These are phyloP conservation scores for Hemileccinum rubropunctum DNA, from an alignment of 768 basidiomycete species.

Conservation along the genomic window DNA sequence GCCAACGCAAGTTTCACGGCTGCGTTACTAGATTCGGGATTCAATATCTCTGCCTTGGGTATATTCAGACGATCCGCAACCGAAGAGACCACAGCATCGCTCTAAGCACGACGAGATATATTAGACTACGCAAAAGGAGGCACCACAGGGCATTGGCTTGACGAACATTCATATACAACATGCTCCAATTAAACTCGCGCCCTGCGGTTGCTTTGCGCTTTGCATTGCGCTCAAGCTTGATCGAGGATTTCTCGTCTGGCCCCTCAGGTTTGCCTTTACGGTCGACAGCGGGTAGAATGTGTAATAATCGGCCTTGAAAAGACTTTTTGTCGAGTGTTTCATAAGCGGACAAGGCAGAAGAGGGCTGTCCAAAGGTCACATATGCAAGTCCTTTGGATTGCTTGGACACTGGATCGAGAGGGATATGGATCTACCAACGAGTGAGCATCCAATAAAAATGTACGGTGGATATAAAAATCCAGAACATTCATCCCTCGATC, in stretches of 20 bases:
- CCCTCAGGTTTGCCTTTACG: conserved; percentile 47
- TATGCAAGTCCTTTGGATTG: conserved; percentile 63
- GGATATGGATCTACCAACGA: conserved; percentile 52
- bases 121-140: conserved; percentile 18
- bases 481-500: conserved; percentile 24
- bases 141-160: conserved; percentile 14
- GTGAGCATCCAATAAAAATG: background rate
- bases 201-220: conserved; percentile 68
- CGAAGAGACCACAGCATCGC: conserved; percentile 89
- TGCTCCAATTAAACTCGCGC: conserved; percentile 88
- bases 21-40: conserved; percentile 74
- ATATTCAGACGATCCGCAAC: conserved; percentile 88
- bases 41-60: conserved; percentile 83
- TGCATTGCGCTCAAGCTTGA: conserved; percentile 57
- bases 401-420: conserved; percentile 44
- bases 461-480: conserved; percentile 1
- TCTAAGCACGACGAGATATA: conserved; percentile 45
- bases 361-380: conserved; percentile 45
- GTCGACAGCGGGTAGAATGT: conserved; percentile 84
- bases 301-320: conserved; percentile 89
- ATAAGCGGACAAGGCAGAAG: conserved; percentile 65
- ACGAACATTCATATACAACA: conserved; percentile 97
- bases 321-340: conserved; percentile 75
- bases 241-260: conserved; percentile 46
- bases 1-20: conserved; percentile 96